Conservation (phyloP, 169 alveolate genomes). For the Cryptosporidium muris region DNA sequence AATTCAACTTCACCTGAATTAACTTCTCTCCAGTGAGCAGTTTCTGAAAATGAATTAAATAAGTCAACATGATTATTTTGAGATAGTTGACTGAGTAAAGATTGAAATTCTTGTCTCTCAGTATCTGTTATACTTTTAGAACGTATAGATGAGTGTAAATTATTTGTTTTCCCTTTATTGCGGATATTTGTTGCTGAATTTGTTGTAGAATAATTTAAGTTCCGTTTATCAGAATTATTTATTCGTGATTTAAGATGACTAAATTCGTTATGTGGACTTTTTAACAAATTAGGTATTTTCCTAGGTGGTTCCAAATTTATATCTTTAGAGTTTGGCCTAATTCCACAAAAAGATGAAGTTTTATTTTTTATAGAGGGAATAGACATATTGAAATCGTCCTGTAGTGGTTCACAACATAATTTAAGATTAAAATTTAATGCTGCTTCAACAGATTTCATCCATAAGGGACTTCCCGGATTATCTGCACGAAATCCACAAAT, state of each 20-base stretch:
- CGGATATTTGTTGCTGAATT: background rate
- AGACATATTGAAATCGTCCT: constrained; percentile 43
- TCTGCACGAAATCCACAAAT: constrained; percentile 54
- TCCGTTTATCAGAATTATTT: background rate
- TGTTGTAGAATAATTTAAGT: background rate
- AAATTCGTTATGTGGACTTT: background rate
- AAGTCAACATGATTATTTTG: constrained; percentile 66
- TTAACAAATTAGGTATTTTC: constrained; percentile 12
- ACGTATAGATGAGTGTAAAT: background rate
- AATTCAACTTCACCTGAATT: constrained; percentile 66
- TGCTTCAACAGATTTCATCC: constrained; percentile 62
- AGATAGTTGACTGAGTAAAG: constrained; percentile 47
- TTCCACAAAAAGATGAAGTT: no score
- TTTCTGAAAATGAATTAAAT: constrained; percentile 39
- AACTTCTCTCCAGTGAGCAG: constrained; percentile 69
- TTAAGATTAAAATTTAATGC: constrained; percentile 43
- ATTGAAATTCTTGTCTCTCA: constrained; percentile 64
- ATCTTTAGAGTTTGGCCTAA: background rate
- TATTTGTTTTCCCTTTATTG: background rate
- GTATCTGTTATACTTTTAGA: constrained; percentile 22
- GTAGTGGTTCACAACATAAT: constrained; percentile 46
- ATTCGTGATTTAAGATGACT: background rate
- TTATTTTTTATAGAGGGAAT: constrained; percentile 16
- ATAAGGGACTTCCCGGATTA: constrained; percentile 32
- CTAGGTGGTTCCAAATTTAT: constrained; percentile 20